phyloP scores from a whole-genome alignment of 1,139 yeast species.

The Kurtzmaniella quercitrusa region DNA sequence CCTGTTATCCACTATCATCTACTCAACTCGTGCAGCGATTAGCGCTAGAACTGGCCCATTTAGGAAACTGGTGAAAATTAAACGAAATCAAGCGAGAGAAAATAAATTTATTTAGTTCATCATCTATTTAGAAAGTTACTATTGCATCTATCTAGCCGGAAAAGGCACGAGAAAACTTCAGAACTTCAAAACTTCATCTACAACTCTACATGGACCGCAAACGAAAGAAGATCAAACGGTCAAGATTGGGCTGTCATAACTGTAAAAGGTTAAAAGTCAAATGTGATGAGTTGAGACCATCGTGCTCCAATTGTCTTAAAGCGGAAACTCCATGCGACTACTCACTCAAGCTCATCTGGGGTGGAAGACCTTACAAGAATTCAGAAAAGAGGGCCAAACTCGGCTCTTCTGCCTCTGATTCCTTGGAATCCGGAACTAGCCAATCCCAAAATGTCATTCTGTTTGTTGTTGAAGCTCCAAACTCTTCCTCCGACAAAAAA shows the following conservation, averaged over 20 bases:
- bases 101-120: background rate
- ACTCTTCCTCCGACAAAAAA: background rate
- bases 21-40: background rate
- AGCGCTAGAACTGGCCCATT: background rate
- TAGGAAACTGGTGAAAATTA: background rate
- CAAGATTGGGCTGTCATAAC: conserved; percentile 56
- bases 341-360: conserved; percentile 66
- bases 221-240: conserved; percentile 12
- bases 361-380: conserved; percentile 61
- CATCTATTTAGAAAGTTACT: background rate
- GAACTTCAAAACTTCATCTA: too few relatives aligned
- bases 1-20: too few relatives aligned
- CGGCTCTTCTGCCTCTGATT: too few relatives aligned
- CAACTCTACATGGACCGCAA: background rate
- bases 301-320: conserved; percentile 56
- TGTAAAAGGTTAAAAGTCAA: conserved; percentile 69
- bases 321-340: conserved; percentile 56
- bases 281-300: conserved; percentile 69
- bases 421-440: background rate
- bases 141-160: background rate
- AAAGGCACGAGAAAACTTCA: too few relatives aligned
- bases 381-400: conserved; percentile 30
- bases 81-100: background rate
- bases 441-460: background rate
- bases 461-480: conserved; percentile 1